A percentile compares a stretch with the other conserved stretches of the same genome.
Evolutionary conservation across 352 stramenopile species (phyloP).

Genomic region (Phytopythium delawarense): DNA sequence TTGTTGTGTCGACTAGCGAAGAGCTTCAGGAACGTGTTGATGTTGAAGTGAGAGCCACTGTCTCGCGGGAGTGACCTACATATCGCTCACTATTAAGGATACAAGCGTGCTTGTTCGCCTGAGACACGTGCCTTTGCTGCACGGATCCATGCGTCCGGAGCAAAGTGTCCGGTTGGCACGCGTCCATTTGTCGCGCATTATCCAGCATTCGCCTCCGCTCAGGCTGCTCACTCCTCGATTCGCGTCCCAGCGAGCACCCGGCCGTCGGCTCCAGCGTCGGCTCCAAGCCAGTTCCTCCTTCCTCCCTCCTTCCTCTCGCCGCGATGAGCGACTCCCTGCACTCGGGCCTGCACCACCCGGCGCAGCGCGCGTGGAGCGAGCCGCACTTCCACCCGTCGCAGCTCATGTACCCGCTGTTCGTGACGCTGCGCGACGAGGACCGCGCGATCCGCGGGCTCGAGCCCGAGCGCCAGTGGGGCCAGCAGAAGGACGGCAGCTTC

Average conservation of each 20-base stretch:
- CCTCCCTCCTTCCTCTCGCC: no score
- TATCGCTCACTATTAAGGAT: not conserved
- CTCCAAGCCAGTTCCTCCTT: not conserved
- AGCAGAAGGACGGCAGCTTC: slow-evolving; percentile 56
- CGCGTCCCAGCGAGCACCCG: not conserved
- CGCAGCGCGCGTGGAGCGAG: slow-evolving; percentile 83
- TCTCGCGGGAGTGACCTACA: not conserved
- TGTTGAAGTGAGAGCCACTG: not conserved
- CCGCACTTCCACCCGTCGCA: slow-evolving; percentile 85
- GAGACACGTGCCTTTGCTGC: not conserved
- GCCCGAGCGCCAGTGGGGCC: slow-evolving; percentile 85
- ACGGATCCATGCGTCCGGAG: not conserved
- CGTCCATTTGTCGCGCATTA: not conserved
- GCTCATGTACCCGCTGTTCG: slow-evolving; percentile 89
- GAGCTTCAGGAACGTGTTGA: not conserved
- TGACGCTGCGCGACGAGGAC: slow-evolving; percentile 69
- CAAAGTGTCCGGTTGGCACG: slow-evolving; percentile 1
- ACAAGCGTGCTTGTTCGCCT: not conserved
- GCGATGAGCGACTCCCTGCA: slow-evolving; percentile 37
- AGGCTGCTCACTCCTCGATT: not conserved
- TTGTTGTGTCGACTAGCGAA: not conserved
- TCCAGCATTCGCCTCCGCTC: not conserved
- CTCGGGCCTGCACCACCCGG: slow-evolving; percentile 76
- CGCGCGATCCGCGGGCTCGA: slow-evolving; percentile 73
- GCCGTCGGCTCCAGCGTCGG: not conserved